Evolutionary conservation across 331 rosid genomes (phyloP), one percentile per base, ranked within the genome.

Genomic region (Pyrus hybrid): DNA sequence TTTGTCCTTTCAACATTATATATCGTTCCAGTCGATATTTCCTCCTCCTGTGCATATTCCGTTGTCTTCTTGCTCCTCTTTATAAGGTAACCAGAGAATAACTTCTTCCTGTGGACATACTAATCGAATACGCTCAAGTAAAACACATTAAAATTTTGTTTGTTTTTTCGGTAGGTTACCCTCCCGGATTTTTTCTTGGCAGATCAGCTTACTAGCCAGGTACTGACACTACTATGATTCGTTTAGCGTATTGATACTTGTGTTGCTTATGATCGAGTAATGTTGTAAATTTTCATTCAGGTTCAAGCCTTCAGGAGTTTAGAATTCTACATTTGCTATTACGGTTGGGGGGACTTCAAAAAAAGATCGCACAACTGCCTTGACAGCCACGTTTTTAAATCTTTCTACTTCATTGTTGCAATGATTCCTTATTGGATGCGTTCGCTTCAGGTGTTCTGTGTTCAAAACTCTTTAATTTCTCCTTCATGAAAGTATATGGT

Each of bases 121-220:
- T 3, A 62, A 60, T 75, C 33, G 12, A 47, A 32, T 37, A 12
- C 63, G 16, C 47, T 68, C 45, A 56, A 20, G 17, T 65, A 32
- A 41, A 8, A 41, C 21, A 10, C 5, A 13, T 72, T 13, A 10
- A 70, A 77, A 63, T 7, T 49, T 25, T 72, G 43, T 61, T 47
- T 76, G 70, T 22, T 29, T 79, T 66, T 20, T 71, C 57, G 84
- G 79, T 70, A 92, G 96, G 85, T 86, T 41, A 80, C 79, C 63
- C 80, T 92, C 32, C 85, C 82, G 67, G 97, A 90, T n/a, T 85
- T 84, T 80, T 86, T 90, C 84, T 79, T 90, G 79, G 96, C 97
- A 53, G 93, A 92, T 84, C 96, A 92, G 80, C 91, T 92, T 43
- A 92, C 97, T 7, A 92, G 93, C 83, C 89, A 90, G 96, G 97